Base-by-base conservation (phyloP, 257 asterid species). In the Misopates orontium region DNA sequence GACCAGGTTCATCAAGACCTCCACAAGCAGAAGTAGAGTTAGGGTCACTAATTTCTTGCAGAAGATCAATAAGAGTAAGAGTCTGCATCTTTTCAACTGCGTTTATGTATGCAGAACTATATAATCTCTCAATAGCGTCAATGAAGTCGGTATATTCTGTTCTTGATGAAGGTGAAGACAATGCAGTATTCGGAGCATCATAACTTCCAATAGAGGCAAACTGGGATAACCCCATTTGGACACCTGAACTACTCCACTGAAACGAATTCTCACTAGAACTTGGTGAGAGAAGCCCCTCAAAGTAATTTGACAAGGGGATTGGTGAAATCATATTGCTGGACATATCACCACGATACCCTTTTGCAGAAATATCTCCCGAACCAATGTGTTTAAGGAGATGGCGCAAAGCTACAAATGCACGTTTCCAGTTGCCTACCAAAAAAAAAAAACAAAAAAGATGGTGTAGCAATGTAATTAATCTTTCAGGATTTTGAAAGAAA, bases 1-100 rank as follows among this genome's bases (percentile, higher is more conserved):
- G 81, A 73, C 97, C 97, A 73, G 96, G 84, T 67, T 85, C 99
- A 82, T 93, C 99, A 73, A 93, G 96, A 75, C 97, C 84, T 78
- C 81, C 89, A 83, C 83, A 90, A 66, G 89, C 92, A 78, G 97
- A 93, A 66, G 74, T 69, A 51, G 82, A 72, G 39, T 79, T 75
- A 17, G 85, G 81, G 72, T 76, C 68, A 64, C 84, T 80, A 62
- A 90, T 84, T 78, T 93, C 99, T 78, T 80, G 85, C 41, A 93
- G 80, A 75, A 93, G 85, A 77, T 82, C 80, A 68, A 86, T 70
- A 57, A 91, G 79, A 44, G 97, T 86, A 72, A 73, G 83, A 66
- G 86, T 75, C 79, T 93, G 95, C 88, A 83, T 73, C 89, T 84
- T 86, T 68, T 86, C 97, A 70, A 66, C 81, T 60, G 65, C 55